Base-by-base conservation (phyloP, 2,329 filamentous ascomycete genomes). In the Hypoxylon sp. region DNA sequence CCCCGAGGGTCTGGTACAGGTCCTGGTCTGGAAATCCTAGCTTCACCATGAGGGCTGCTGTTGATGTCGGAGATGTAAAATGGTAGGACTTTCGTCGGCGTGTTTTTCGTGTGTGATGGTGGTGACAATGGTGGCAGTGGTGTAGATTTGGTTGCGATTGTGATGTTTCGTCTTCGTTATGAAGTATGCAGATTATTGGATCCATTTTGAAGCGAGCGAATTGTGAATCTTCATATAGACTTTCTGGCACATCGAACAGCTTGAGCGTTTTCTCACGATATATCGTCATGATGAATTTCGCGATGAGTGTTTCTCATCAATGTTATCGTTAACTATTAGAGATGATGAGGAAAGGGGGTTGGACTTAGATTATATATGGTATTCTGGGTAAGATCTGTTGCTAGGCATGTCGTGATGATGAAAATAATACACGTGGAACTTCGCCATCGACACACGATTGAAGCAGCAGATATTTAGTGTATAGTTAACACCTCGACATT, bases 351-450 rank as follows among this genome's bases (percentile, higher is more conserved):
- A n/a, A n/a, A n/a, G n/a, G n/a, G n/a, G n/a, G n/a, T n/a, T n/a
- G n/a, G n/a, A n/a, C n/a, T n/a, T n/a, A n/a, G n/a, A n/a, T n/a
- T n/a, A n/a, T n/a, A n/a, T n/a, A n/a, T n/a, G 40, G 49, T 42
- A 49, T 45, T n/a, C 16, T 35, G 13, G 2, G 16, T 17, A n/a
- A n/a, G n/a, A n/a, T 31, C 13, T 7, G 17, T 26, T 8, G 30
- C 32, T 35, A 17, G 19, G n/a, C 20, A 25, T 12, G n/a, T 15
- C 35, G 5, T 42, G 15, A 26, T 12, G 12, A 34, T 43, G 38
- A n/a, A n/a, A n/a, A n/a, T 27, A 21, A 29, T 46, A 43, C 51
- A 58, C 51, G 55, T 55, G 51, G 42, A 34, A 42, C 7, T 25
- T 48, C 35, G 7, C 35, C 21, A 32, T 48, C 26, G 43, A 40